Base-by-base conservation (phyloP, 2,329 filamentous ascomycete genomes). In the Phoma sp. region DNA sequence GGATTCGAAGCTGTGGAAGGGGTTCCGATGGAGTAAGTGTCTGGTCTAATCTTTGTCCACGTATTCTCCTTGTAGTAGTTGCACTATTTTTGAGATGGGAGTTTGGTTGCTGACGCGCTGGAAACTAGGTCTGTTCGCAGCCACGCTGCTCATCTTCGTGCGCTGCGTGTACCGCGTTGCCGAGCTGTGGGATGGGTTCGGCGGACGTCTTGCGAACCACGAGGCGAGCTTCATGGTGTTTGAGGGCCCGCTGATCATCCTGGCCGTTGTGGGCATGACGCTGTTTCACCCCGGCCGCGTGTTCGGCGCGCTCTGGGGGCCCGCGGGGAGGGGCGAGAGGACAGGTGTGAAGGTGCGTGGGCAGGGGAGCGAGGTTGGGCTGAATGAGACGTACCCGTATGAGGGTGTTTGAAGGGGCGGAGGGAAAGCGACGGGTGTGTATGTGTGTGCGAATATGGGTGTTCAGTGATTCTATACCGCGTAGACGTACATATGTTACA, bases 201-300 rank as follows among this genome's bases (percentile, higher is more conserved):
- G 59, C 30, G 73, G 77, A 44, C 43, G 67, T 9, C 64, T 81
- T 32, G 79, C 78, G 59, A 80, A 81, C 58, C 61, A 81, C 36
- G 74, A 83, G 60, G 59, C 69, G 10, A 72, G 73, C 11, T 81
- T 82, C 60, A 78, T 83, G 75, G 70, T 79, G n/a, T 69, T 83
- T 4, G 81, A 83, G 56, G 80, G 80, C 2, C 76, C 77, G 1
- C 78, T 83, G 76, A 79, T 84, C 46, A 71, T 72, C 2, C 62
- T 80, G 30, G 79, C 81, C 0, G 71, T 74, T n/a, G 53, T 77
- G 6, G 65, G 67, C 7, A 30, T 30, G 29, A 30, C 29, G 29
- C 7, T 30, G 29, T 74, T 79, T 25, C 80, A 82, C 60, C 81
- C 81, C 0, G 68, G 62, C 5, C 62, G 61, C 30, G 59, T 68